Evolutionary conservation across 768 basidiomycete species (phyloP), one percentile per base, ranked within the genome.

Genomic region (Macrolepiota fuliginosa): DNA sequence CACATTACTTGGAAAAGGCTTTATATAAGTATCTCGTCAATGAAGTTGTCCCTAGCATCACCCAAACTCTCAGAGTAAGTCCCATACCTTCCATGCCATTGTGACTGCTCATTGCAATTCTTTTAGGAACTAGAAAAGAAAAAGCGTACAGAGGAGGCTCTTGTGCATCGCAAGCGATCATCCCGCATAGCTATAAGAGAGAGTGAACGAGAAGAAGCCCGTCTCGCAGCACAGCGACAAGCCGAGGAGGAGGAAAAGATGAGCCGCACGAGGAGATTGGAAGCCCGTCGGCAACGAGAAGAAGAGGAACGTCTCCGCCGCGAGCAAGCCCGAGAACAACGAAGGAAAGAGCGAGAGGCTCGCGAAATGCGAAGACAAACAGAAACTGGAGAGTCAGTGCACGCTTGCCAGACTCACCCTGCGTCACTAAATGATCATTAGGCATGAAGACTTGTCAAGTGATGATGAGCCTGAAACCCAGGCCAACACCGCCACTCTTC

Each of bases 91-190:
- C 22, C 25, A 35, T 36, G 3, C 6, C 3, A 15, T 45, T 19
- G 39, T 22, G 24, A 7, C 32, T 12, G 4, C 15, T 47, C 53
- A 25, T 19, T 22, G 10, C 27, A 19, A 36, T 47, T 27, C 13
- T 13, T n/a, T n/a, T 36, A 91, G 90, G 86, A 90, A 74, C 74
- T 79, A 32, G 83, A 88, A 68, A 81, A 78, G 37, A 85, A 86
- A 69, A 79, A 81, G 24, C 83, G 79, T 13, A 62, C 90, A 54
- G 89, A 92, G 63, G 89, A 91, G 64, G 90, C 91, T 1, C 75
- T 95, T 12, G 83, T 85, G 25, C 90, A 92, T 62, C 87, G 95
- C 62, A 97, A 98, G 72, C 89, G 95, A 24, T 96, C 94, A 0
- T 92, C 92, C 17, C 90, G 96, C 35, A 86, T 97, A 61, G 91